Base-by-base conservation (phyloP, 2,329 filamentous ascomycete genomes). In the Pyrenochaeta sp. region DNA sequence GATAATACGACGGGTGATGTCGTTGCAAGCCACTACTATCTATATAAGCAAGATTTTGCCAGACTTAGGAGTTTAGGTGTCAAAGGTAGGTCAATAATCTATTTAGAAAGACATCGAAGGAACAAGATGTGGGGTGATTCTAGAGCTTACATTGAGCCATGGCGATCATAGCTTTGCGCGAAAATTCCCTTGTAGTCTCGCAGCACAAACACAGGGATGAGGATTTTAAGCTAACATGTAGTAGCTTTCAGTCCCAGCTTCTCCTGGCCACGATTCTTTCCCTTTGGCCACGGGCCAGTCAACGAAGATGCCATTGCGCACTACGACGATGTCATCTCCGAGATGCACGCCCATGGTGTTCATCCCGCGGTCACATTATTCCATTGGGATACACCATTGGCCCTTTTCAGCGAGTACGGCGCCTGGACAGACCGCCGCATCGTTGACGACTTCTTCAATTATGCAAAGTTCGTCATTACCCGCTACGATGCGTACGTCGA, bases 1-100 rank as follows among this genome's bases (percentile, higher is more conserved):
- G 79, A 81, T 36, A 77, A 79, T 52, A 73, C 73, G 7, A 80
- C 77, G 5, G 79, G 77, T 13, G 79, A 80, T 61, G 73, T 80
- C 9, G 71, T 78, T 43, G 76, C 71, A 22, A 74, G 78, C 19
- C 76, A 80, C 50, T 81, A 81, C 63, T 80, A 72, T 54, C 59
- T 80, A 27, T 81, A 80, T 58, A 80, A 80, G 67, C 77, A 80
- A 50, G 79, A 81, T 49, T 72, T 78, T 63, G 76, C 75, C 1
- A 74, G 79, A 32, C 52, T 81, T 47, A 75, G 73, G 56, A 61
- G 56, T 2, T 49, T 78, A 39, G 76, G 75, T 5, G 59, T 77
- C 3, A 65, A 58, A 48, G 60, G 68, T 71, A 60, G 19, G 19
- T 19, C 19, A 19, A 19, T 19, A 19, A 19, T 19, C 19, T 1